Base-by-base conservation (phyloP, 495 filamentous ascomycete genomes). In the Penicillium lividum region DNA sequence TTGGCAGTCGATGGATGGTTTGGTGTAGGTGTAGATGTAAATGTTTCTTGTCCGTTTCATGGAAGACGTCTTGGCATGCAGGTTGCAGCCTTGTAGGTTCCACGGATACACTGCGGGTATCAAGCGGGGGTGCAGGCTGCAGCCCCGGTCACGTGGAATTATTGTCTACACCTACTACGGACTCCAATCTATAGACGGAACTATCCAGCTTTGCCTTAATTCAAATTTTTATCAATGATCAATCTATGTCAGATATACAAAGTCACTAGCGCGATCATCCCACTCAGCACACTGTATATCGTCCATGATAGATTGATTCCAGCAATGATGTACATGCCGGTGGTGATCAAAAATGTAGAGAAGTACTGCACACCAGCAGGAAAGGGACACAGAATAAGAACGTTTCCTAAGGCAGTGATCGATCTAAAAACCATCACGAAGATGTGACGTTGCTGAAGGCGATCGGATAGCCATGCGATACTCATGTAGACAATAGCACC, bases 291-390 rank as follows among this genome's bases (percentile, higher is more conserved):
- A 7, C 13, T 44, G 7, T 44, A 18, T 16, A 16, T 44, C 40
- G 7, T 18, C 57, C 49, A 54, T 28, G 57, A 42, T 15, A 54
- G 22, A 25, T 59, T 59, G 40, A 45, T 47, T n/a, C 57, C 57
- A 10, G 40, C 43, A 34, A 30, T 46, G 15, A 59, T 22, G 40
- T 53, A 59, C 16, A 30, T 46, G 28, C 38, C 49, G 1, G 50
- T 53, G 27, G 57, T 33, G 15, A 59, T 59, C 22, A 59, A 43
- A 38, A 47, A 59, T 34, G 42, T 53, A n/a, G 50, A 51, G 30
- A 59, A 54, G n/a, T 59, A 59, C 7, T 40, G 57, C 9, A 54
- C 49, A 25, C 50, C 57, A 29, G 34, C 49, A 11, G 48, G 57
- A 30, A 36, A 38, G 28, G 44, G 31, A 28, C 38, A 50, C 7